A percentile compares a stretch with the other conserved stretches of the same genome.
phyloP scores from a whole-genome alignment of 2,329 filamentous ascomycete species.

The Teratosphaeria nubilosa region DNA sequence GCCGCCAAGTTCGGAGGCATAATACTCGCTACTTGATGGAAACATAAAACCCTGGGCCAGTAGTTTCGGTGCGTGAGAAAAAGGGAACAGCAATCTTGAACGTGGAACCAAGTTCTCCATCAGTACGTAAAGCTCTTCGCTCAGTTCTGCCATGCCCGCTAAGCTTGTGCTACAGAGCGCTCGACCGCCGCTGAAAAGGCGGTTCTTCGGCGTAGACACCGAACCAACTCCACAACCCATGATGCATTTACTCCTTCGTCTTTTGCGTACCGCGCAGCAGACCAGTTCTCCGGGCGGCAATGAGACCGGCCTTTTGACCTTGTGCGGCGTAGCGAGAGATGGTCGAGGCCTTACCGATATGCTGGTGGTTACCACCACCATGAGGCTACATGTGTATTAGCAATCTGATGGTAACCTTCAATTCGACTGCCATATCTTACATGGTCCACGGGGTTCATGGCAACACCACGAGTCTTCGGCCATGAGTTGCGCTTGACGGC shows the following conservation, averaged over 20 bases:
- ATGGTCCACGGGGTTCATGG: slow-evolving; percentile 99
- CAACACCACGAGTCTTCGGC: slow-evolving; percentile 99
- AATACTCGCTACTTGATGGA: no score
- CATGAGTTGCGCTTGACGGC: slow-evolving; percentile 99
- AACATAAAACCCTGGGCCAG: not conserved
- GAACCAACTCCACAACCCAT: slow-evolving; percentile 21
- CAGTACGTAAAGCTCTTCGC: not conserved
- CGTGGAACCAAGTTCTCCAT: not conserved
- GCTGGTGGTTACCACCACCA: slow-evolving; percentile 94
- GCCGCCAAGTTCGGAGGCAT: no score
- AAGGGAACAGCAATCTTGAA: not conserved
- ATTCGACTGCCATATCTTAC: slow-evolving; percentile 30
- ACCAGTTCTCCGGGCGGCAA: slow-evolving; percentile 98
- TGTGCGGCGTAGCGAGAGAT: slow-evolving; percentile 95
- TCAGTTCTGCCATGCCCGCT: slow-evolving; percentile 6
- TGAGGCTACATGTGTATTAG: slow-evolving; percentile 34
- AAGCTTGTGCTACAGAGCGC: slow-evolving; percentile 14
- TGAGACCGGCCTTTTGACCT: slow-evolving; percentile 99
- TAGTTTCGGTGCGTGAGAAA: not conserved
- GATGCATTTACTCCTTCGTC: slow-evolving; percentile 65
- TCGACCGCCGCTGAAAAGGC: slow-evolving; percentile 10
- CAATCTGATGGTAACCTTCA: not conserved
- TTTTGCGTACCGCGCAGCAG: slow-evolving; percentile 99
- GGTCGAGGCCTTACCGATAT: slow-evolving; percentile 99
- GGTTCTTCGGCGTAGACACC: slow-evolving; percentile 16